Evolutionary conservation across 2,329 filamentous ascomycete species (phyloP).

Genomic region (Torrubiella hemipterigena): DNA sequence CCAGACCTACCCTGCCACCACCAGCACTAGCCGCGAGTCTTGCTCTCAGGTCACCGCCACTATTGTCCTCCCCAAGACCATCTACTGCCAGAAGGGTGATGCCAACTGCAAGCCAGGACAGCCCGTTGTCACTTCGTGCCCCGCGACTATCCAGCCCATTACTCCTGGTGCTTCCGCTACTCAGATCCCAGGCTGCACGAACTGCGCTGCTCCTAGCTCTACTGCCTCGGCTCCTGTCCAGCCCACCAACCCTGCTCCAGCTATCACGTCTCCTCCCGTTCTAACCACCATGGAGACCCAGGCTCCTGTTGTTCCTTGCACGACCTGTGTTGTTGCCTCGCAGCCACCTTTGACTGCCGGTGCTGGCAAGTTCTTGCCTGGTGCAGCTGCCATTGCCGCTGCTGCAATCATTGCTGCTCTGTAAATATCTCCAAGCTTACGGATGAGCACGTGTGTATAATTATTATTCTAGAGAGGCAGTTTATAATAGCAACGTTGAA

Average conservation of each 20-base stretch:
- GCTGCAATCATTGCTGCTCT: conserved; percentile 10
- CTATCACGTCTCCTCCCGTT: conserved; percentile 5
- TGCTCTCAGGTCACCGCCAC: conserved; percentile 14
- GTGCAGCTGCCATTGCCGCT: conserved; percentile 10
- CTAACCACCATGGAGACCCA: conserved; percentile 7
- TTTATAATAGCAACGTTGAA: no score
- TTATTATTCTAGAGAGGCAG: no score
- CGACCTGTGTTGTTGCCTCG: conserved; percentile 4
- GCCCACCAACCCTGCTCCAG: conserved; percentile 4
- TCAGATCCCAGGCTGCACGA: conserved; percentile 14
- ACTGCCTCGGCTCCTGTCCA: conserved; percentile 3
- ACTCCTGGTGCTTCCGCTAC: conserved; percentile 13
- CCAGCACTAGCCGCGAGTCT: conserved; percentile 5
- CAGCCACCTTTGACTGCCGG: conserved; percentile 8
- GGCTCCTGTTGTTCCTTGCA: conserved; percentile 5
- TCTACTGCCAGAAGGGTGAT: conserved; percentile 15
- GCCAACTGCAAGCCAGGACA: conserved; percentile 15
- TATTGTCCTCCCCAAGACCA: conserved; percentile 16
- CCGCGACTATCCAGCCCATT: conserved; percentile 15
- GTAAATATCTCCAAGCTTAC: no score
- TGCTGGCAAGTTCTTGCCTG: conserved; percentile 7
- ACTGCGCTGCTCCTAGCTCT: conserved; percentile 12
- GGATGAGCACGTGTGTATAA: no score
- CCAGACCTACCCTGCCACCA: conserved; percentile 2
- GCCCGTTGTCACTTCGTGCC: conserved; percentile 10